Conservation (phyloP, 352 stramenopile genomes). For the Pythium grandisporangium region DNA sequence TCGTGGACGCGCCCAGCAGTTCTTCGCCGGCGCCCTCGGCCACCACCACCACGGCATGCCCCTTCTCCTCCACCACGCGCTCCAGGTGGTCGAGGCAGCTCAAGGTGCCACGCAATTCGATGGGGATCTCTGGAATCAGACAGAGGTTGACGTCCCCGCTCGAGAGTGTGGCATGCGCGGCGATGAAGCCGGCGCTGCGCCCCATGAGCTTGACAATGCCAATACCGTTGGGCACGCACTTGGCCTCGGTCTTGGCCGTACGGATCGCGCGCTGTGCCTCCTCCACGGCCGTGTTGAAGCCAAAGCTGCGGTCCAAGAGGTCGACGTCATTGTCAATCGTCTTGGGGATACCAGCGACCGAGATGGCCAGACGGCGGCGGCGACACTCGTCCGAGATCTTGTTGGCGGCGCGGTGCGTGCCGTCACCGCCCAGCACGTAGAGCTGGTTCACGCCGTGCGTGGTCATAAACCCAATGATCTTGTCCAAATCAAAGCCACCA, state of each 20-base stretch:
- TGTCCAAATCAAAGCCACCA: constrained; percentile 95
- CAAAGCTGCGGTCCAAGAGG: constrained; percentile 97
- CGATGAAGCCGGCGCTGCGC: constrained; percentile 95
- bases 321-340: constrained; percentile 99
- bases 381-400: constrained; percentile 77
- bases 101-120: constrained; percentile 89
- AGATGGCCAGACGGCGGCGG: constrained; percentile 80
- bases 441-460: constrained; percentile 89
- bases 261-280: constrained; percentile 92
- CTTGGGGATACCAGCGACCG: constrained; percentile 96
- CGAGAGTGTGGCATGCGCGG: constrained; percentile 93
- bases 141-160: constrained; percentile 98
- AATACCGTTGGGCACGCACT: constrained; percentile 96
- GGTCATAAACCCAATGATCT: constrained; percentile 93
- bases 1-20: constrained; percentile 86
- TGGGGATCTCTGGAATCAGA: constrained; percentile 95
- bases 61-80: constrained; percentile 90
- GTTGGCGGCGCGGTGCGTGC: constrained; percentile 95
- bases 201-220: constrained; percentile 99
- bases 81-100: constrained; percentile 90
- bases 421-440: constrained; percentile 97
- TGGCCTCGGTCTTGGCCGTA: constrained; percentile 88
- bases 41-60: constrained; percentile 97
- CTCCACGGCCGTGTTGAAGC: constrained; percentile 96
- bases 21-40: constrained; percentile 96